Evolutionary conservation across 345 rosid genomes (phyloP).

Genomic region (Populus deltoides): DNA sequence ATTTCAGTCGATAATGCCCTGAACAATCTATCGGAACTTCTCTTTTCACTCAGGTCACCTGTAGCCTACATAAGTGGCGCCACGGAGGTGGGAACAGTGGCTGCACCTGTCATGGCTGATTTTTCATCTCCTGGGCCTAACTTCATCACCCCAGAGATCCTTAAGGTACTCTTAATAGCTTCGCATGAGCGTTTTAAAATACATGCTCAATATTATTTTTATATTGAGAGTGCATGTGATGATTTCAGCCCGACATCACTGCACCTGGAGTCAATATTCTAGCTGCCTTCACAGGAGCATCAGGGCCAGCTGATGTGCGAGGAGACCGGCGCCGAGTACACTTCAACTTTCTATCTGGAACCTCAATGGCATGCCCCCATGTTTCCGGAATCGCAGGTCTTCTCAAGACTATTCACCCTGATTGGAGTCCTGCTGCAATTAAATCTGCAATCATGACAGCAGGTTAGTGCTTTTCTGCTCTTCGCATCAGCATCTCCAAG

Average conservation of each 20-base stretch:
- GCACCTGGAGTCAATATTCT: constrained; percentile 86
- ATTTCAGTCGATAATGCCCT: too few species aligned
- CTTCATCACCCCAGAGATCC: constrained; percentile 11
- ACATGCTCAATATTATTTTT: too few species aligned
- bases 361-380: constrained; percentile 54
- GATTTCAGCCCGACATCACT: constrained; percentile 61
- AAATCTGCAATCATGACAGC: constrained; percentile 24
- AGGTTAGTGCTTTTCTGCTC: constrained; percentile 1
- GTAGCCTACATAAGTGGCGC: constrained; percentile 20
- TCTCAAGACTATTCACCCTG: constrained; percentile 14
- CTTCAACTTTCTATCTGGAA: constrained; percentile 76
- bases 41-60: constrained; percentile 8
- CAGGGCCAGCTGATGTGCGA: constrained; percentile 52
- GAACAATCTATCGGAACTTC: neutral
- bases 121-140: constrained; percentile 27
- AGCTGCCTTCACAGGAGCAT: constrained; percentile 63
- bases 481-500: too few species aligned
- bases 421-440: constrained; percentile 29
- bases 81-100: constrained; percentile 10
- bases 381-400: constrained; percentile 24
- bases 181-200: too few species aligned
- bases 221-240: too few species aligned
- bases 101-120: neutral
- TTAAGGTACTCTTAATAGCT: neutral
- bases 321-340: constrained; percentile 49